These are phyloP conservation scores for Solanum lycopersicoides DNA, from an alignment of 257 asterid species.

Conservation along the genomic window DNA sequence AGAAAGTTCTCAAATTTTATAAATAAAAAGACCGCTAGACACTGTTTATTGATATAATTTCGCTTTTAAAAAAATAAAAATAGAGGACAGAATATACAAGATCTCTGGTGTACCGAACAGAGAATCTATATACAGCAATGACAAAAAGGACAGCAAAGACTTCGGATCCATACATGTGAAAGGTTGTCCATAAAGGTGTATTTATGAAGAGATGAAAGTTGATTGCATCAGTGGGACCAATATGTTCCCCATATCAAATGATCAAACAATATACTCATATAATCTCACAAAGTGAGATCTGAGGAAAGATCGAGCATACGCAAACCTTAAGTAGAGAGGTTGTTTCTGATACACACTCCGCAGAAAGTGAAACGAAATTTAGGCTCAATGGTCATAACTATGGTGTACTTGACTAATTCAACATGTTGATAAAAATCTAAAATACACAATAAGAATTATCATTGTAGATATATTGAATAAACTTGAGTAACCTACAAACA, in stretches of 20 bases:
- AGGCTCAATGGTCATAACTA: neutral
- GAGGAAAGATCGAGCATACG: accelerated
- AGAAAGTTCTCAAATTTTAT: neutral
- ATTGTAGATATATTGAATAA: neutral
- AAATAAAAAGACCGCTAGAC: neutral
- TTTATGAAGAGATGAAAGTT: neutral
- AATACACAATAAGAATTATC: neutral
- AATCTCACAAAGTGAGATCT: neutral
- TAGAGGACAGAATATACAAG: neutral
- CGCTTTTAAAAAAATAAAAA: too few species aligned
- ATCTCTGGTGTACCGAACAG: neutral
- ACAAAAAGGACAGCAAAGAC: neutral
- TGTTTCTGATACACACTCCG: neutral
- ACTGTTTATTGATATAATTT: neutral
- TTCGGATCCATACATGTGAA: neutral
- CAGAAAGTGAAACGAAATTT: neutral
- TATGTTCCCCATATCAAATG: neutral
- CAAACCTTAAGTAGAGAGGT: neutral
- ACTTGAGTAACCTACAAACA: neutral
- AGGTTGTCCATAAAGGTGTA: neutral
- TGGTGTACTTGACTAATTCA: neutral
- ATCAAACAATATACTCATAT: neutral
- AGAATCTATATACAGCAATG: neutral
- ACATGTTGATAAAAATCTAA: neutral
- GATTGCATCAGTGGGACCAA: neutral